phyloP scores from a whole-genome alignment of 140 eudicot species.

The Senecio squalidus region DNA sequence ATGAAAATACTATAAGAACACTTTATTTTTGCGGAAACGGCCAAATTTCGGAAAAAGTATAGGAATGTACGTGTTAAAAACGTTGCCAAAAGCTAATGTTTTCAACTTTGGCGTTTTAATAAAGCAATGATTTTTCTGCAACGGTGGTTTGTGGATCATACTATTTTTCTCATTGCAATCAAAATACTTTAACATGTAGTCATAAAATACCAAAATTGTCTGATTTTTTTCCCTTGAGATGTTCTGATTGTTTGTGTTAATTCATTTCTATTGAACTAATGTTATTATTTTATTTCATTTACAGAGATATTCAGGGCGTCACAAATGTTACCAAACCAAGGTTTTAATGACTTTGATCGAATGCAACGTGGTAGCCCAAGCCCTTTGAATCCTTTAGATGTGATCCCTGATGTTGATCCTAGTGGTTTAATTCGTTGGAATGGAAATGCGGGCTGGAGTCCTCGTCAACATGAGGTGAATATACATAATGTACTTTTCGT shows the following conservation, averaged over 20 bases:
- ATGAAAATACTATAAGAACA: too few species aligned
- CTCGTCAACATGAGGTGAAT: slow-evolving; percentile 62
- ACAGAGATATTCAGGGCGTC: slow-evolving; percentile 70
- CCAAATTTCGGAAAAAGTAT: too few species aligned
- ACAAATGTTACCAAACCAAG: slow-evolving; percentile 58
- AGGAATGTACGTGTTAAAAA: too few species aligned
- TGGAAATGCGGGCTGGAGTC: slow-evolving; percentile 43
- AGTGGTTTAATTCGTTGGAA: slow-evolving; percentile 45
- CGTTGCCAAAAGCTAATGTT: too few species aligned
- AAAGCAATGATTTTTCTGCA: too few species aligned
- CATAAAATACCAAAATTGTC: slow-evolving; percentile 10
- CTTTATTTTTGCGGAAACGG: neutral
- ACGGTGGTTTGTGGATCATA: neutral
- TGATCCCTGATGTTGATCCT: slow-evolving; percentile 45
- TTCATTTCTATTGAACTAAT: neutral
- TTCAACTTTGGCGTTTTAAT: too few species aligned
- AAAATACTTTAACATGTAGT: neutral
- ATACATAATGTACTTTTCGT: neutral
- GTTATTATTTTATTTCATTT: neutral
- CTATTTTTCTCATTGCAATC: neutral
- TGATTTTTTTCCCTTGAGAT: neutral
- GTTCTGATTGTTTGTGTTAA: neutral
- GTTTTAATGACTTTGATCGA: slow-evolving; percentile 53
- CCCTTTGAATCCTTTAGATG: slow-evolving; percentile 47
- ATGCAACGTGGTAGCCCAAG: slow-evolving; percentile 61